These are phyloP conservation scores for Leccinum pellstonianum DNA, from an alignment of 768 basidiomycete genomes.

Conservation along the genomic window DNA sequence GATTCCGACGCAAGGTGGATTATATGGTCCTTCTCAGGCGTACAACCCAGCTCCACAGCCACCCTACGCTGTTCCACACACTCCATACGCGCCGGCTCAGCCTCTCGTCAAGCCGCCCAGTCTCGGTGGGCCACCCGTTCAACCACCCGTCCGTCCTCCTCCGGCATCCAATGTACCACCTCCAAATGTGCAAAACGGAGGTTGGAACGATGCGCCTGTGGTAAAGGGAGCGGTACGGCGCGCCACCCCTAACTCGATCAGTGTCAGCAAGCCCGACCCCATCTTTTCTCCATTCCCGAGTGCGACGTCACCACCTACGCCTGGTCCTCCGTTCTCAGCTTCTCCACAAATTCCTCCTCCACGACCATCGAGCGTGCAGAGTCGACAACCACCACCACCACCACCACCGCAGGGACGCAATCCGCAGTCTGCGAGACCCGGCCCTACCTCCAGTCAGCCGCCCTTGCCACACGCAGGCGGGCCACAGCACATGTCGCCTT, in stretches of 20 bases:
- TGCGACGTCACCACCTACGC: conserved; percentile 26
- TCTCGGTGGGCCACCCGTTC: conserved; percentile 36
- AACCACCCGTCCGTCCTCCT: conserved; percentile 46
- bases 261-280: conserved; percentile 56
- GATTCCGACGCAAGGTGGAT: conserved; percentile 22
- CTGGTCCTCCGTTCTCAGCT: too few species aligned
- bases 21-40: conserved; percentile 22
- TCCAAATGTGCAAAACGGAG: conserved; percentile 66
- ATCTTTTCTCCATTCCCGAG: conserved; percentile 92
- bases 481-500: conserved; percentile 32
- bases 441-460: conserved; percentile 29
- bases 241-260: conserved; percentile 45
- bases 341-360: conserved; percentile 42
- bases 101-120: conserved; percentile 43
- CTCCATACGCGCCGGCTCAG: conserved; percentile 17
- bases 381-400: conserved; percentile 38
- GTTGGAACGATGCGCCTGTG: conserved; percentile 89
- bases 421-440: conserved; percentile 32
- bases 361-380: conserved; percentile 41
- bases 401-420: conserved; percentile 37
- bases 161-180: conserved; percentile 48
- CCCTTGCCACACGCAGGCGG: conserved; percentile 39
- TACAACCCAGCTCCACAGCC: conserved; percentile 22
- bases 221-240: conserved; percentile 43
- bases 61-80: background rate